These are phyloP conservation scores for Tulasnella sp. DNA, from an alignment of 768 basidiomycete genomes.

Conservation along the genomic window DNA sequence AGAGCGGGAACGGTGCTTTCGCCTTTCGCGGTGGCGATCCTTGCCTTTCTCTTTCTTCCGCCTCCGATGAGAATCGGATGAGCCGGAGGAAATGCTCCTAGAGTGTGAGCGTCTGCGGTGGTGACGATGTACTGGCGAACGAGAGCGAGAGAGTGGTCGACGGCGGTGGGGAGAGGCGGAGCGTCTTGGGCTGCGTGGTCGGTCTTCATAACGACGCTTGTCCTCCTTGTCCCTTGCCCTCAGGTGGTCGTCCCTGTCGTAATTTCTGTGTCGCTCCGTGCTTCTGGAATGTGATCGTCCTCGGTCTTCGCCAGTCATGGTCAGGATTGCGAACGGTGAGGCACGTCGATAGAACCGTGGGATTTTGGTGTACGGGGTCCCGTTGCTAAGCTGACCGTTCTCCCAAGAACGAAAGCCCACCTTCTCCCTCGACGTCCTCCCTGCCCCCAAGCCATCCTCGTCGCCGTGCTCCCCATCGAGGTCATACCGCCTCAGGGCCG, in stretches of 20 bases:
- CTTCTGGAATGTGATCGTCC: slow-evolving; percentile 6
- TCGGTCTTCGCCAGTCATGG: background rate
- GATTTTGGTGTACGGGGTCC: background rate
- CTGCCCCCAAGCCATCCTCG: too few species aligned
- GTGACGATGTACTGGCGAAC: background rate
- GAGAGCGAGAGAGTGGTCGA: slow-evolving; percentile 3
- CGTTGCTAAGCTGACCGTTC: background rate
- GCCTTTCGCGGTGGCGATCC: slow-evolving; percentile 3
- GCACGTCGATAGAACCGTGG: background rate
- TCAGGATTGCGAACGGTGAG: background rate
- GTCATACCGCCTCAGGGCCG: too few species aligned
- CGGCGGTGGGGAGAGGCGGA: slow-evolving; percentile 8
- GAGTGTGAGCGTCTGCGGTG: slow-evolving; percentile 18
- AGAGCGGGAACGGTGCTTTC: slow-evolving; percentile 29
- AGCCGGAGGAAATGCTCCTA: slow-evolving; percentile 20
- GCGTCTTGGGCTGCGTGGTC: background rate
- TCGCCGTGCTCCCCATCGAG: too few species aligned
- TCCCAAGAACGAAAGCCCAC: too few species aligned
- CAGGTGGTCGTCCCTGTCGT: background rate
- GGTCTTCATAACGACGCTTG: slow-evolving; percentile 1
- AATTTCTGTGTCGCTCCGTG: background rate
- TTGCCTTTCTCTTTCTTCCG: slow-evolving; percentile 33
- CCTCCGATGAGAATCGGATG: slow-evolving; percentile 28
- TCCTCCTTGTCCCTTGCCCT: background rate
- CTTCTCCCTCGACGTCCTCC: too few species aligned